Evolutionary conservation across 352 stramenopile genomes (phyloP).

Genomic region (Pythium coloratum): DNA sequence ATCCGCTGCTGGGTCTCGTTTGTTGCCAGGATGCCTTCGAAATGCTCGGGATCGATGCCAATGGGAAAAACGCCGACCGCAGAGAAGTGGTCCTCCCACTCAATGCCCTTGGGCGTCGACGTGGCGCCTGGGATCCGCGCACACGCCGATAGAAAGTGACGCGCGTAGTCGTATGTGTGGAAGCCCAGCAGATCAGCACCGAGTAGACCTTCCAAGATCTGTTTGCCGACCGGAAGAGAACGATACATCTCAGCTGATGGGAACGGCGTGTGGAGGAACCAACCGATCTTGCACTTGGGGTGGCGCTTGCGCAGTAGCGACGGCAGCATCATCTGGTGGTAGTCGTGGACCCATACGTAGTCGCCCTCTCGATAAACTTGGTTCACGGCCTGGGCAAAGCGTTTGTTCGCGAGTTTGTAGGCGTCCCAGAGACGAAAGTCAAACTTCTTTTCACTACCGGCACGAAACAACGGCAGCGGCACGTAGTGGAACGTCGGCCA

Average conservation of each 20-base stretch:
- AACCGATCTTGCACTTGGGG: conserved; percentile 75
- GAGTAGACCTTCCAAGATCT: conserved; percentile 79
- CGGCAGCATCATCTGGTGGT: conserved; percentile 88
- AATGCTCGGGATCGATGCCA: conserved; percentile 84
- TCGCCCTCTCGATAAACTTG: conserved; percentile 81
- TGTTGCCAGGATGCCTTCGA: conserved; percentile 57
- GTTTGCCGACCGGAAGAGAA: conserved; percentile 72
- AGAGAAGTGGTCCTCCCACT: conserved; percentile 80
- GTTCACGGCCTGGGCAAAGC: conserved; percentile 78
- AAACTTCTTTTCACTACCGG: conserved; percentile 90
- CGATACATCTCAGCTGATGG: conserved; percentile 86
- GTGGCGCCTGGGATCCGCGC: conserved; percentile 68
- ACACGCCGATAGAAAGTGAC: conserved; percentile 82
- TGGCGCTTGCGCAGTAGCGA: conserved; percentile 74
- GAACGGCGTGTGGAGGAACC: conserved; percentile 90
- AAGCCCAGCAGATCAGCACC: conserved; percentile 83
- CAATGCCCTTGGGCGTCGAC: conserved; percentile 80
- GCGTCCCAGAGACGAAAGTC: conserved; percentile 87
- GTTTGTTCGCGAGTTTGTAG: conserved; percentile 86
- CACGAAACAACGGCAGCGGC: conserved; percentile 84
- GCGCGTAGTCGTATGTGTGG: conserved; percentile 88
- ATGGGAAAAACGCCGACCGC: conserved; percentile 83
- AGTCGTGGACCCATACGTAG: conserved; percentile 90
- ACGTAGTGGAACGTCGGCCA: conserved; percentile 94
- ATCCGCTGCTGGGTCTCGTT: conserved; percentile 59